These are phyloP conservation scores for Dichotomopilus funicola DNA, from an alignment of 2,329 filamentous ascomycete species.

Conservation along the genomic window DNA sequence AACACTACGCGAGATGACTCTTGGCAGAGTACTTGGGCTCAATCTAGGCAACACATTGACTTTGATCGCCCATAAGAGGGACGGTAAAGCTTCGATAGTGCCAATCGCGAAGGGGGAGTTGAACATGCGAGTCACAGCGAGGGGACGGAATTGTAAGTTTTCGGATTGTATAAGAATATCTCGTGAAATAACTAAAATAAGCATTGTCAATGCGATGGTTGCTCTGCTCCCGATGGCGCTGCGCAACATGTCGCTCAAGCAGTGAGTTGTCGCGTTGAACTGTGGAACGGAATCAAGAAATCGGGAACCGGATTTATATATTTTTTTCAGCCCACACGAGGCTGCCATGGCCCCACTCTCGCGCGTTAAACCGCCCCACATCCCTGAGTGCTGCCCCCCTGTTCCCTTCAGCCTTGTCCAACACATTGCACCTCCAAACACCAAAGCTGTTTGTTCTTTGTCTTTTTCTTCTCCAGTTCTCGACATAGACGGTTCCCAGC, in stretches of 20 bases:
- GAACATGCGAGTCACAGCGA: background rate
- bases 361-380: slow-evolving; percentile 1
- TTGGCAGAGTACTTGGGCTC: slow-evolving; percentile 76
- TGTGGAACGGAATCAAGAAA: background rate
- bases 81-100: slow-evolving; percentile 92
- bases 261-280: background rate
- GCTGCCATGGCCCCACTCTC: background rate
- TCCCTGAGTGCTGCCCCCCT: background rate
- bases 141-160: background rate
- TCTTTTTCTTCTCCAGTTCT: background rate
- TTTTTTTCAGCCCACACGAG: slow-evolving; percentile 12
- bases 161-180: background rate
- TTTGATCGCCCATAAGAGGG: slow-evolving; percentile 63
- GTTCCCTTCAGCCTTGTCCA: slow-evolving; percentile 16
- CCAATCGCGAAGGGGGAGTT: slow-evolving; percentile 35
- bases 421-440: slow-evolving; percentile 16
- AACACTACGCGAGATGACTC: slow-evolving; percentile 89
- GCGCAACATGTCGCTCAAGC: background rate
- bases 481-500: slow-evolving; percentile 2
- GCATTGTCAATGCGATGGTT: no score
- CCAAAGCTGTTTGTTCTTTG: background rate
- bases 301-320: slow-evolving; percentile 15
- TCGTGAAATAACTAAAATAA: no score
- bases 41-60: slow-evolving; percentile 84
- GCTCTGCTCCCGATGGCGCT: no score